These are phyloP conservation scores for Eleusine coracana DNA, from an alignment of 176 grass and related monocot genomes.

Conservation along the genomic window DNA sequence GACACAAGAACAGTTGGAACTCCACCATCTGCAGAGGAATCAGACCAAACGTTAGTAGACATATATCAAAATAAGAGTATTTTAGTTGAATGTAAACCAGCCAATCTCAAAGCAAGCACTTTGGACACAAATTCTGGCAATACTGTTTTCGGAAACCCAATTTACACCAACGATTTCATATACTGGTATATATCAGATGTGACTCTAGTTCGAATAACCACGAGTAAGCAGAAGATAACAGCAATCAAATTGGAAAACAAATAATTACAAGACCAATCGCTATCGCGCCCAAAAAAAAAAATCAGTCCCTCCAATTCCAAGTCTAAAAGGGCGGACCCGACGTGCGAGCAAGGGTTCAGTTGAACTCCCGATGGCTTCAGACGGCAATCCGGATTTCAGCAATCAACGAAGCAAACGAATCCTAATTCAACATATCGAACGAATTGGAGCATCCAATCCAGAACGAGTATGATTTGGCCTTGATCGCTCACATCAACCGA, in stretches of 20 bases:
- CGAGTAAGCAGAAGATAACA: neutral
- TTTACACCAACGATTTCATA: neutral
- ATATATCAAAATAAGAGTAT: neutral
- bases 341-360: neutral
- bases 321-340: neutral
- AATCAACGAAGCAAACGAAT: neutral
- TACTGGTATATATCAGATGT: neutral
- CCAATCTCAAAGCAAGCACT: neutral
- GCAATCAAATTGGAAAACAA: neutral
- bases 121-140: constrained; percentile 7
- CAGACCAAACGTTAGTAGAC: neutral
- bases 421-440: neutral
- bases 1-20: neutral
- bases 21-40: constrained; percentile 21
- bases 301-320: neutral
- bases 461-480: neutral
- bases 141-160: neutral
- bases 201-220: neutral
- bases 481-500: neutral
- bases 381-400: neutral
- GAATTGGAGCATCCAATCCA: neutral
- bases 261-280: neutral
- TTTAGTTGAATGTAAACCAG: neutral
- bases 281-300: neutral
- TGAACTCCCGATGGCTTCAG: neutral